Conservation (phyloP, 2,329 filamentous ascomycete species). For the Botrytis pseudocinerea region DNA sequence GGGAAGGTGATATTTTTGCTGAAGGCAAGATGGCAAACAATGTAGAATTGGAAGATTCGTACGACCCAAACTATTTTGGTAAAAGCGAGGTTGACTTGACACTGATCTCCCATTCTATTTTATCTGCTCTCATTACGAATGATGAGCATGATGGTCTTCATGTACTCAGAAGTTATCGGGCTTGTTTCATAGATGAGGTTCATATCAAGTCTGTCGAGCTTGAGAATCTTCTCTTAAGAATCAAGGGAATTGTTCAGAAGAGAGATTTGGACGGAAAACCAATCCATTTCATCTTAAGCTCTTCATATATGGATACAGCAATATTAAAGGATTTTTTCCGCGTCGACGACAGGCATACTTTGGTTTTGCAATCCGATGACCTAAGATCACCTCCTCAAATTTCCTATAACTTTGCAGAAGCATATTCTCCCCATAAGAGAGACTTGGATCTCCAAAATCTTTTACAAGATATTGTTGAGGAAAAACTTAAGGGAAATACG, state of each 20-base stretch:
- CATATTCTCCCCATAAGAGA: no score
- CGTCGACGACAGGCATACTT: no score
- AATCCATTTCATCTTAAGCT: slow-evolving; percentile 5
- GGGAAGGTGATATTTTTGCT: neutral
- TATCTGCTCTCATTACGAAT: neutral
- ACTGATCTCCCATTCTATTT: neutral
- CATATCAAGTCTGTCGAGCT: neutral
- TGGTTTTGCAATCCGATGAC: no score
- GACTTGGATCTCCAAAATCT: no score
- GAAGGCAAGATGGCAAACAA: neutral
- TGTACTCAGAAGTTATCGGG: neutral
- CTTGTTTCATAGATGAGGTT: neutral
- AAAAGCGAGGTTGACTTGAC: neutral
- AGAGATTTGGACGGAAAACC: neutral
- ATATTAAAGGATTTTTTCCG: neutral
- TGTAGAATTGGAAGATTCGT: neutral
- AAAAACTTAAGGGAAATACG: no score
- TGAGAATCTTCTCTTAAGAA: neutral
- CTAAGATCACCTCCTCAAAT: no score
- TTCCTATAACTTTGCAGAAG: no score
- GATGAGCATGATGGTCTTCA: neutral
- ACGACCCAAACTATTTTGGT: neutral
- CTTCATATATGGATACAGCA: neutral
- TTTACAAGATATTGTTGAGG: no score
- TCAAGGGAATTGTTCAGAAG: slow-evolving; percentile 8